Base-by-base conservation (phyloP, 176 grass and related monocot genomes). In the Elaeis guineensis region DNA sequence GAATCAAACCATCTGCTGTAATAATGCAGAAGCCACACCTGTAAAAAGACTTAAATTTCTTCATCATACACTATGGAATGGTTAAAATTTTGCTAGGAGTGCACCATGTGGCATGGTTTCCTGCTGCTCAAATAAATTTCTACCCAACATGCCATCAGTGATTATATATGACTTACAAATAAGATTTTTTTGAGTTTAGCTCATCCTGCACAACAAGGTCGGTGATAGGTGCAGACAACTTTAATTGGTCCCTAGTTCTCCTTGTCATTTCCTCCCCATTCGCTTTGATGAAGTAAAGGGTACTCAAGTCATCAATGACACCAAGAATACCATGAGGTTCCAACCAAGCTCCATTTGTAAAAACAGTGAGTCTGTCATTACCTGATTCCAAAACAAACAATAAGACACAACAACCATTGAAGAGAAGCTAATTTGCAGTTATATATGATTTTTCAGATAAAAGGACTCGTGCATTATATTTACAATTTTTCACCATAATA, bases 321-420 rank as follows among this genome's bases (percentile, higher is more conserved):
- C 70, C 72, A 78, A 97, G 85, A 79, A 97, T 70, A 15, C 76
- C 92, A 72, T 85, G 65, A 66, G 73, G 48, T 73, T 97, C 87
- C 66, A 90, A 62, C 87, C 92, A 97, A 70, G 54, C 76, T 80
- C 92, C 92, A 73, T 62, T 80, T 52, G 75, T 73, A 73, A 90
- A 97, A 66, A 71, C 67, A 15, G 63, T 11, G 55, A 62, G 72
- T 80, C 66, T 75, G 70, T 88, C 87, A 81, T 81, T 79, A 78
- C 78, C 92, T 90, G 83, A 80, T 55, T 25, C 75, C 20, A 84
- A 71, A 79, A 79, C n/a, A 82, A 68, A 79, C 17, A 80, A 80
- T 50, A 65, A 54, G 17, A 75, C 51, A 52, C 69, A 29, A 58
- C 6, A 35, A 75, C 55, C 57, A 48, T 62, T 16, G 30, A 6